Evolutionary conservation across 2,329 filamentous ascomycete genomes (phyloP).

Genomic region (Fusarium sp.): DNA sequence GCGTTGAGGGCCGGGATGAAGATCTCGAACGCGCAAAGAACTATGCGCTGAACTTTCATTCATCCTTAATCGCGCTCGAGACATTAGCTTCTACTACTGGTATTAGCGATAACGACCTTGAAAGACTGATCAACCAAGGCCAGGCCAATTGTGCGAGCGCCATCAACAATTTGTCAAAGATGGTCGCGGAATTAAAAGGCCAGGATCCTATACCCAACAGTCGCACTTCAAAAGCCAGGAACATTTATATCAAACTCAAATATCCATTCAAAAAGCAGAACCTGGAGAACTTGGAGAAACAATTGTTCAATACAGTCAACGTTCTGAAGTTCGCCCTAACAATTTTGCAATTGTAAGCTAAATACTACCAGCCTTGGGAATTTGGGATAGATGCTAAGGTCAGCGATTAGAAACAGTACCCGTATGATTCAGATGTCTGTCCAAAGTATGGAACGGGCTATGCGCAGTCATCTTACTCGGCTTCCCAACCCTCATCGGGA

Average conservation of each 20-base stretch:
- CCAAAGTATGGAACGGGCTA: not conserved
- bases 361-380: rapidly evolving
- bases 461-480: rapidly evolving
- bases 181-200: not conserved
- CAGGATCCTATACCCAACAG: not conserved
- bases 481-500: rapidly evolving
- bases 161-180: not conserved
- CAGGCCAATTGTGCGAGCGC: not conserved
- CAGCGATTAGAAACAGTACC: rapidly evolving
- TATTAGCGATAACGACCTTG: rapidly evolving
- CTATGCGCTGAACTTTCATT: not conserved
- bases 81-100: rapidly evolving
- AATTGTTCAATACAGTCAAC: not conserved
- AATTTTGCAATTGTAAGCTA: not conserved
- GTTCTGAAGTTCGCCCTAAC: rapidly evolving
- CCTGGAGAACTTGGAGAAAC: not conserved
- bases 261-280: not conserved
- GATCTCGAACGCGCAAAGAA: not conserved
- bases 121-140: not conserved
- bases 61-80: not conserved
- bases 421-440: rapidly evolving
- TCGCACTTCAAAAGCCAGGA: rapidly evolving
- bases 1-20: not conserved
- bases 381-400: not conserved
- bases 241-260: not conserved